Evolutionary conservation across 2,329 filamentous ascomycete species (phyloP), one percentile per base, ranked within the genome.

Genomic region (Pseudogymnoascus sp.): DNA sequence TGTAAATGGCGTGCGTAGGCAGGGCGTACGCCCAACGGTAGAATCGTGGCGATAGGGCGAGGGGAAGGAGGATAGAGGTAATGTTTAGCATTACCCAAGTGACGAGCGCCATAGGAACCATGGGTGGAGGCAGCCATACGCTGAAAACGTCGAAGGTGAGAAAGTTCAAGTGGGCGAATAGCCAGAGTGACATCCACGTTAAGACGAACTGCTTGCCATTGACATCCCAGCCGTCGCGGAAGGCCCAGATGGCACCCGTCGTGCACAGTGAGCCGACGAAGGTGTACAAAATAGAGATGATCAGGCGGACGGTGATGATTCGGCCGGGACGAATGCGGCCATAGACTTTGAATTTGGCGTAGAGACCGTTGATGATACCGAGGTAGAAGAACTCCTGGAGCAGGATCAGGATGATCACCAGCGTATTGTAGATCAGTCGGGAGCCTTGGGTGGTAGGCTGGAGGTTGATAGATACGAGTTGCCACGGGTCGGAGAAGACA

Each of bases 21-120:
- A 84, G 86, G 0, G 81, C 85, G 69, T 86, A 86, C 0, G 84
- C 84, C 82, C 83, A 89, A 2, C 73, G 70, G 70, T 84, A 89
- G 68, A 89, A 88, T 0, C 72, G 75, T 0, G 83, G 81, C 1
- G 82, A 80, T 24, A 89, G 74, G 26, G 84, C 82, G 46, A 88
- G 75, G 3, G 82, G 74, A 70, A 88, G 84, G 68, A 89, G 87
- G 0, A 78, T 75, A 0, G 84, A 86, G 0, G 79, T 76, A 0
- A 88, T 84, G 68, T 89, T 89, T 6, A 83, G 81, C 63, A 89
- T 85, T 43, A 88, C 84, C 85, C 84, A 87, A 68, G 87, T 74
- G 0, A 81, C 68, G 0, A 81, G 66, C 10, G 77, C 74, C 66
- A 81, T 78, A 0, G 79, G 75, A 16, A 78, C 69, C 46, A 74